phyloP scores from a whole-genome alignment of 352 stramenopile species.

The Hyaloperonospora brassicae region DNA sequence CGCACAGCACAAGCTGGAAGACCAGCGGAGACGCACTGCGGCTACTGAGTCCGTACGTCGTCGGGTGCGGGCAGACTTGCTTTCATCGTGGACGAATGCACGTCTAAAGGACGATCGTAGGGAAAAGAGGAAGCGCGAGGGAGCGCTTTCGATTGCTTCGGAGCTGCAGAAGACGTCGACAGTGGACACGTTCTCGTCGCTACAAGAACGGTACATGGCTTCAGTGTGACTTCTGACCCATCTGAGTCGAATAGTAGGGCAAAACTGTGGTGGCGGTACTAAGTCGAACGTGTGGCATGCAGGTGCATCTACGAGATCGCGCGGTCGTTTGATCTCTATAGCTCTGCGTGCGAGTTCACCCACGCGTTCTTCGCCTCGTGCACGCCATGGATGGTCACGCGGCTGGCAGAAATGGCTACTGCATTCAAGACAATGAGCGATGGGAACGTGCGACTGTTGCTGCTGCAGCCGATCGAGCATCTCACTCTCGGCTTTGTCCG shows the following conservation, averaged over 20 bases:
- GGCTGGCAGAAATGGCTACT: conserved; percentile 48
- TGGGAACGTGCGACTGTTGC: conserved; percentile 48
- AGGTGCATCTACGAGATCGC: conserved; percentile 72
- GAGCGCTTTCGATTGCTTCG: conserved; percentile 48
- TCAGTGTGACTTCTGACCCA: no score
- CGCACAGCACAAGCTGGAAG: conserved; percentile 28
- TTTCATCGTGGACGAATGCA: conserved; percentile 61
- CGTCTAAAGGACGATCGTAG: conserved; percentile 70
- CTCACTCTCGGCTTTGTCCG: conserved; percentile 69
- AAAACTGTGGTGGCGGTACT: not conserved
- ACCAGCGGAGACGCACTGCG: conserved; percentile 35
- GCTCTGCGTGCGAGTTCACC: conserved; percentile 46
- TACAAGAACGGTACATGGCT: conserved; percentile 46
- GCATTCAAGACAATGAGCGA: conserved; percentile 69
- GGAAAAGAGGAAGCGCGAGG: conserved; percentile 56
- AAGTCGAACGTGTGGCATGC: not conserved
- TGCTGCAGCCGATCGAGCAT: conserved; percentile 47
- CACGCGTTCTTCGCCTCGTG: conserved; percentile 54
- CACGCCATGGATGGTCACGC: conserved; percentile 73
- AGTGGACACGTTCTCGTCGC: conserved; percentile 30
- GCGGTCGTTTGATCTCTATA: conserved; percentile 67
- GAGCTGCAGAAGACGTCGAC: conserved; percentile 44
- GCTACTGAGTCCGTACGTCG: conserved; percentile 40
- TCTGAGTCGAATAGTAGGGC: not conserved
- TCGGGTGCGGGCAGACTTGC: conserved; percentile 61